Base-by-base conservation (phyloP, 331 rosid genomes). In the Cydonia oblonga region DNA sequence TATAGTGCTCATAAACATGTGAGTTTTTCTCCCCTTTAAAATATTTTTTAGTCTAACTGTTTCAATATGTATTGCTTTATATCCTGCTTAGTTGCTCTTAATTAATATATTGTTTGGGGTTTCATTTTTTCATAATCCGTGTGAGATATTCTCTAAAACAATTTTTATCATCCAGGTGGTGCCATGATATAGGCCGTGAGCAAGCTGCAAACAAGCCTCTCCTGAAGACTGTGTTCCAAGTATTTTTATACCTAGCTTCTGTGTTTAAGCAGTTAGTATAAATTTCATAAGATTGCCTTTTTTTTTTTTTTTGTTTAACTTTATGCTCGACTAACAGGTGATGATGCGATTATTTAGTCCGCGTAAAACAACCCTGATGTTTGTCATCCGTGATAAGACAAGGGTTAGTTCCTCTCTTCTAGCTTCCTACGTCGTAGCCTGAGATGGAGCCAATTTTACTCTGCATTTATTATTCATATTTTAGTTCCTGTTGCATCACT, bases 171-270 rank as follows among this genome's bases (percentile, higher is more conserved):
- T 81, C 29, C 70, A 95, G 99, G 97, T 95, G 99, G 99, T 95
- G 99, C 80, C 99, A 95, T 78, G 99, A 95, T 75, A 95, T 95
- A 86, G 99, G 99, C 68, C 99, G 99, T 80, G 99, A 95, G 86
- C 99, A 95, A 87, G 99, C 99, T 56, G 99, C 99, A 64, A 95
- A 95, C 81, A 95, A 95, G 87, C 99, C 99, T 66, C 97, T 95
- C 35, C 81, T 95, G 38, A 95, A 95, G 80, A 95, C 97, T 58
- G 99, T 95, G 38, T 95, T 95, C 82, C 99, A 95, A 92, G 99
- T 88, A 83, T 72, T 40, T 65, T 65, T 72, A 66, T 62, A n/a
- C 67, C 6, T 28, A 30, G 73, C 68, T 76, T 38, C 28, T 73
- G 30, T 68, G 14, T 12, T 46, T 69, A 46, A 74, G 24, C 52